Conservation (phyloP, 192 early-diverging fungal genomes). For the Entomortierella beljakovae region DNA sequence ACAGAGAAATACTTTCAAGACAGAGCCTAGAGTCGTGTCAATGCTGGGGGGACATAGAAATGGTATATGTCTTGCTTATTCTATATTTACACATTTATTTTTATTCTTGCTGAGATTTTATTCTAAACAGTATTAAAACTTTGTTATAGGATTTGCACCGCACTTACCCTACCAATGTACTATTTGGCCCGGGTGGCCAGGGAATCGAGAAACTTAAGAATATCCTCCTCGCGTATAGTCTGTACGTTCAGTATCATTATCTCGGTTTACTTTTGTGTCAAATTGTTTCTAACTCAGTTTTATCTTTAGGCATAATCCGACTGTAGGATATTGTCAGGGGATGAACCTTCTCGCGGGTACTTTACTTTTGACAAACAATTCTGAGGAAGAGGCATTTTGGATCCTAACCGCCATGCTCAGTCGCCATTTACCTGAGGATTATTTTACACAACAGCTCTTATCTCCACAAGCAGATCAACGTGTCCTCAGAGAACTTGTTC, state of each 20-base stretch:
- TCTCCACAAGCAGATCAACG: constrained; percentile 64
- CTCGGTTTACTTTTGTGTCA: too few species aligned
- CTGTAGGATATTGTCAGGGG: constrained; percentile 68
- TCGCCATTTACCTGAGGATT: constrained; percentile 58
- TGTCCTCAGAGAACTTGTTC: constrained; percentile 62
- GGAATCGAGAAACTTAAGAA: constrained; percentile 51
- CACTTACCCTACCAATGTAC: constrained; percentile 49
- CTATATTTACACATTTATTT: background rate
- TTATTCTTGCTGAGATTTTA: background rate
- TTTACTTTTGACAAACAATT: constrained; percentile 59
- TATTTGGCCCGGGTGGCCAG: constrained; percentile 49
- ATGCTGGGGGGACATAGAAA: constrained; percentile 49
- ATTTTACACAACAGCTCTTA: constrained; percentile 64
- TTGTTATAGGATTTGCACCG: constrained; percentile 39
- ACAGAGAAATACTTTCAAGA: constrained; percentile 30
- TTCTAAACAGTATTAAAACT: background rate
- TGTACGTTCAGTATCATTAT: too few species aligned
- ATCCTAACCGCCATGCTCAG: constrained; percentile 60
- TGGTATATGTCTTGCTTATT: constrained; percentile 11
- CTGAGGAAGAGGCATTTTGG: constrained; percentile 57
- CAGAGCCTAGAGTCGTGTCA: constrained; percentile 26
- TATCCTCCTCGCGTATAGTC: constrained; percentile 46
- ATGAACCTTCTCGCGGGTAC: constrained; percentile 68
- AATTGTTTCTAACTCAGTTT: background rate
- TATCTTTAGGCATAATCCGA: constrained; percentile 46